phyloP scores from a whole-genome alignment of 495 filamentous ascomycete species.

The Penicillium chermesinum region DNA sequence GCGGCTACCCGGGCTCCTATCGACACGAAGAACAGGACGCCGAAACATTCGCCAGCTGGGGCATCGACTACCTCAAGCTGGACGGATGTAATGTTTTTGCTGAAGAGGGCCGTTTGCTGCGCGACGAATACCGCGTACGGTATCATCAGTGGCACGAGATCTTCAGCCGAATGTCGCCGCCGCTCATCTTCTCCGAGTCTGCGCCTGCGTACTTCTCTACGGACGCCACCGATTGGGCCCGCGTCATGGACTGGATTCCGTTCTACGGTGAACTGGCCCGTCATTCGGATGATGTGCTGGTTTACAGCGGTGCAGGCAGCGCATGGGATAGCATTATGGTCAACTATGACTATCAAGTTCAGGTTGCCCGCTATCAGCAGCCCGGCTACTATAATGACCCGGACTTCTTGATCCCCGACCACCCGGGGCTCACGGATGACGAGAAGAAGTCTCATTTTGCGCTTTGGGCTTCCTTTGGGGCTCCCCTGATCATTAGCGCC shows the following conservation, averaged over 20 bases:
- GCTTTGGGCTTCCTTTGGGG: constrained; percentile 36
- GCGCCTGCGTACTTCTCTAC: constrained; percentile 38
- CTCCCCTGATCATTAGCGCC: constrained; percentile 40
- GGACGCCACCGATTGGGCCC: constrained; percentile 36
- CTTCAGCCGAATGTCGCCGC: constrained; percentile 25
- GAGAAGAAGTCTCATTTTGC: constrained; percentile 41
- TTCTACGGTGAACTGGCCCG: constrained; percentile 35
- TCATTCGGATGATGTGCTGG: constrained; percentile 39
- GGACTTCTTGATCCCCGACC: constrained; percentile 40
- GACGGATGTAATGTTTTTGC: constrained; percentile 37
- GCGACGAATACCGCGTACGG: constrained; percentile 27
- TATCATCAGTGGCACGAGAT: constrained; percentile 34
- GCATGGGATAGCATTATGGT: constrained; percentile 42
- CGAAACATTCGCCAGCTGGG: constrained; percentile 35
- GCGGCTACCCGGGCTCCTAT: constrained; percentile 36
- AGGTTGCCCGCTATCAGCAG: constrained; percentile 36
- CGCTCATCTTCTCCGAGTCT: constrained; percentile 39
- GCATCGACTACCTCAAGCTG: constrained; percentile 40
- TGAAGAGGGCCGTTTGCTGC: constrained; percentile 15
- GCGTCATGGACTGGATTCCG: constrained; percentile 37
- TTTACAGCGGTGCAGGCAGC: constrained; percentile 26
- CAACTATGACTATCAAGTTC: constrained; percentile 34
- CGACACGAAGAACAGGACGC: constrained; percentile 34
- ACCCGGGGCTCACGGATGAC: constrained; percentile 27
- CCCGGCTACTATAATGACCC: constrained; percentile 43